Conservation (phyloP, 768 basidiomycete genomes). For the Tylopilus felleus region DNA sequence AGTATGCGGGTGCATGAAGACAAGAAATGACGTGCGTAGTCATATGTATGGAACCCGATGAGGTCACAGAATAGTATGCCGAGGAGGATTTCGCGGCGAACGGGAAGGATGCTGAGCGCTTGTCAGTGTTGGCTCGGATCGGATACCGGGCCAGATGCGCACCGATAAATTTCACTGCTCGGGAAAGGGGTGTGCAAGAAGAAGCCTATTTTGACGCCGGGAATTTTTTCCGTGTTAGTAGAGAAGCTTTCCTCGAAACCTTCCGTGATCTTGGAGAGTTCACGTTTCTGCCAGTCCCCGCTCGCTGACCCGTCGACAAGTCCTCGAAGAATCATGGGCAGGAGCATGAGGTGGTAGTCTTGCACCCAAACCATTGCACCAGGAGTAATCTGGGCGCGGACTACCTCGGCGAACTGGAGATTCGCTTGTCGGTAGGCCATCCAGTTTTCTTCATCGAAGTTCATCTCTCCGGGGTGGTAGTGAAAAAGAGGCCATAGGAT, state of each 20-base stretch:
- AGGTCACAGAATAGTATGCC: constrained; percentile 95
- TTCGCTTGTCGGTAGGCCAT: constrained; percentile 97
- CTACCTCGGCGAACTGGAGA: constrained; percentile 87
- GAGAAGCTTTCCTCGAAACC: constrained; percentile 53
- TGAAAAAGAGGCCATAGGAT: constrained; percentile 99
- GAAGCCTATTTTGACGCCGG: constrained; percentile 92
- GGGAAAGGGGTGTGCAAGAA: constrained; percentile 99
- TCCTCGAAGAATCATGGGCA: constrained; percentile 91
- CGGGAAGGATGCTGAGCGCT: constrained; percentile 79
- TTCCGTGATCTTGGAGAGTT: constrained; percentile 68
- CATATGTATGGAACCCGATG: constrained; percentile 99
- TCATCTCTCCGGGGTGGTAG: constrained; percentile 99
- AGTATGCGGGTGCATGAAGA: constrained; percentile 97
- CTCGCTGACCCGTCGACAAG: constrained; percentile 70
- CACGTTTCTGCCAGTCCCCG: constrained; percentile 55
- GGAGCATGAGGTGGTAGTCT: constrained; percentile 96
- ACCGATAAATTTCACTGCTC: constrained; percentile 96
- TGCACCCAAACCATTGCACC: constrained; percentile 99
- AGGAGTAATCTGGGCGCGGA: constrained; percentile 71
- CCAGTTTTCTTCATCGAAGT: constrained; percentile 99
- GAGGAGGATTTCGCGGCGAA: constrained; percentile 95
- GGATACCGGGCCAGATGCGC: constrained; percentile 28
- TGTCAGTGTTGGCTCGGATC: constrained; percentile 4
- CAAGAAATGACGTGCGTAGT: constrained; percentile 98
- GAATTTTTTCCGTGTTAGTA: constrained; percentile 38